A percentile compares a stretch with the other conserved stretches of the same genome.
phyloP scores from a whole-genome alignment of 352 stramenopile species.

The Phytophthora sp. region DNA sequence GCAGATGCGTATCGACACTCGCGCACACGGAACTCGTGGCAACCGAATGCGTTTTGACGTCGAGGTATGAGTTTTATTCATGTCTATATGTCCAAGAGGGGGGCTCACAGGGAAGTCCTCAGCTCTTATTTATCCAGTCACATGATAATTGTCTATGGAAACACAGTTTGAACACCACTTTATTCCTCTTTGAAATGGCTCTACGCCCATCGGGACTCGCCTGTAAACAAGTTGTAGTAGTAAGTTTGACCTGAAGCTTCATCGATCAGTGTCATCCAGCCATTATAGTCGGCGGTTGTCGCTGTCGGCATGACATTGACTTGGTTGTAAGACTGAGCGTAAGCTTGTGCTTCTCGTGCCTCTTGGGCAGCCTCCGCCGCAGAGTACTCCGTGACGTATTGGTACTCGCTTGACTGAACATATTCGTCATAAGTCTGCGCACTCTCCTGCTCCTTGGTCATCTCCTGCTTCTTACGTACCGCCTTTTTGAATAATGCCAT shows the following conservation, averaged over 20 bases:
- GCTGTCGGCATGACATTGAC: slow-evolving; percentile 7
- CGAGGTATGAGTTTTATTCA: slow-evolving; percentile 24
- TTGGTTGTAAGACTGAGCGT: slow-evolving; percentile 22
- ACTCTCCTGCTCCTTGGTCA: slow-evolving; percentile 52
- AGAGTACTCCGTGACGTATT: slow-evolving; percentile 70
- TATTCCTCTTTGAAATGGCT: background rate
- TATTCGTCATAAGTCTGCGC: slow-evolving; percentile 83
- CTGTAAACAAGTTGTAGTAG: slow-evolving; percentile 78
- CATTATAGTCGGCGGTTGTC: slow-evolving; percentile 26
- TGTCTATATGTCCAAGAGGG: background rate
- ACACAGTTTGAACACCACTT: background rate
- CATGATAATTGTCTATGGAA: too few species aligned
- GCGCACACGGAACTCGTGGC: slow-evolving; percentile 9
- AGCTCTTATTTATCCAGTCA: slow-evolving; percentile 20
- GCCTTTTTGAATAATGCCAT: slow-evolving; percentile 69
- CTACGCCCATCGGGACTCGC: slow-evolving; percentile 72
- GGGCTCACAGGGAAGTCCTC: slow-evolving; percentile 1
- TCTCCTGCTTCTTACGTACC: slow-evolving; percentile 44
- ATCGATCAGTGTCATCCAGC: slow-evolving; percentile 70
- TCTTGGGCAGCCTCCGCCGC: slow-evolving; percentile 32
- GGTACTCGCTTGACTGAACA: slow-evolving; percentile 74
- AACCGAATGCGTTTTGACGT: slow-evolving; percentile 30
- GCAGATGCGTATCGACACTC: slow-evolving; percentile 31
- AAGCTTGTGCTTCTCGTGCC: slow-evolving; percentile 24
- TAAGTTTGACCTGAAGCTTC: slow-evolving; percentile 68